phyloP scores from a whole-genome alignment of 371 early-diverging fungal genomes.

The Globomyces sp. region DNA sequence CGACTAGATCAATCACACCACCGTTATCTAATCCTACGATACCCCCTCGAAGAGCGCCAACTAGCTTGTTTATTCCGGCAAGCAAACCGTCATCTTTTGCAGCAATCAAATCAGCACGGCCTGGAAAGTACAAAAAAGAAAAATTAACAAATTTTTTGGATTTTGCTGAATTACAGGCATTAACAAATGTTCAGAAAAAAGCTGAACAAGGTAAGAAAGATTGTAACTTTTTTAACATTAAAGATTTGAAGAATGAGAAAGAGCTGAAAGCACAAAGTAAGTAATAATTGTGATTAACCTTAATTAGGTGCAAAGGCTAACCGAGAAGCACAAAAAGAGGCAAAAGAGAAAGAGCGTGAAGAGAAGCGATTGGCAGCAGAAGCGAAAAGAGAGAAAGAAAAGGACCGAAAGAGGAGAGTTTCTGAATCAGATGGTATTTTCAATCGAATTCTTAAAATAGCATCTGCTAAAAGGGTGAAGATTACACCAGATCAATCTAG shows the following conservation, averaged over 20 bases:
- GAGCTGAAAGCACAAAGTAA: neutral
- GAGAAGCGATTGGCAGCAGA: constrained; percentile 1
- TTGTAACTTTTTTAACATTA: neutral
- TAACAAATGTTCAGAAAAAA: constrained; percentile 9
- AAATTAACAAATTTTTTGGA: constrained; percentile 8
- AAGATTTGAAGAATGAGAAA: constrained; percentile 4
- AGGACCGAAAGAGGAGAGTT: neutral
- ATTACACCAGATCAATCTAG: neutral
- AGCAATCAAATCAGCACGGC: neutral
- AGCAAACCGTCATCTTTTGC: neutral
- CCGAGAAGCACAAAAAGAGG: constrained; percentile 2
- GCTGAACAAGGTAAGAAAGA: constrained; percentile 10
- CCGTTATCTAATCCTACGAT: too few relatives aligned
- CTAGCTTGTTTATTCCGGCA: too few relatives aligned
- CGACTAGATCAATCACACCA: too few relatives aligned
- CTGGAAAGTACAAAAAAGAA: constrained; percentile 1
- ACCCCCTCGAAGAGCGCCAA: too few relatives aligned
- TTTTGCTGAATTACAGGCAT: constrained; percentile 6
- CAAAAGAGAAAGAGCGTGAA: constrained; percentile 4
- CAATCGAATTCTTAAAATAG: neutral
- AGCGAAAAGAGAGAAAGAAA: constrained; percentile 9
- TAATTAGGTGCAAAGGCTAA: too few relatives aligned
- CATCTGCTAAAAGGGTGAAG: neutral
- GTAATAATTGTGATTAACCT: neutral
- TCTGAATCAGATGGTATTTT: constrained; percentile 1